phyloP scores from a whole-genome alignment of 1,284 basidiomycete genomes.

The Trametes polyzona region DNA sequence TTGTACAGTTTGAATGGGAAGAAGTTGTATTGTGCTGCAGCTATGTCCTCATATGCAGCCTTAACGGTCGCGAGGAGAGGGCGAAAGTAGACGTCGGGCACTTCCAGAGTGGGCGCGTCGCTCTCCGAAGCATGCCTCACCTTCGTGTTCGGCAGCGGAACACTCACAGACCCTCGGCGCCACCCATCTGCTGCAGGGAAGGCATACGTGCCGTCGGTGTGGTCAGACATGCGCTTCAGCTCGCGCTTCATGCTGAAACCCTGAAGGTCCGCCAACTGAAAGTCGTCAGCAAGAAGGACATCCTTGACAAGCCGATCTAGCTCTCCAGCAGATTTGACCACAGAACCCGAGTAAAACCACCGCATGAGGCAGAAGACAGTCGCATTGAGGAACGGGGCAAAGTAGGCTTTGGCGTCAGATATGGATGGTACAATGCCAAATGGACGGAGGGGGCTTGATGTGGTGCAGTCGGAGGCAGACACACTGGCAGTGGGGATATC shows the following conservation, averaged over 20 bases:
- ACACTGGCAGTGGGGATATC: background rate
- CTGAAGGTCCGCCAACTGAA: conserved; percentile 24
- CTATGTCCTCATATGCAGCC: conserved; percentile 7
- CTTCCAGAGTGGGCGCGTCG: conserved; percentile 28
- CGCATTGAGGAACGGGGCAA: conserved; percentile 35
- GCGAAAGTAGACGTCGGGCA: conserved; percentile 29
- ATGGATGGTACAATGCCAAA: background rate
- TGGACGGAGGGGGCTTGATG: background rate
- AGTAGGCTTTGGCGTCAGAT: conserved; percentile 4
- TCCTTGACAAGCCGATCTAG: conserved; percentile 35
- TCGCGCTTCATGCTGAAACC: conserved; percentile 24
- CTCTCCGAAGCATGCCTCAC: conserved; percentile 24
- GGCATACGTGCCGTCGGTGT: background rate
- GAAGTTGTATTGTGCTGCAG: background rate
- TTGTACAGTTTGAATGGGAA: conserved; percentile 6
- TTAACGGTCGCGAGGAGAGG: conserved; percentile 13
- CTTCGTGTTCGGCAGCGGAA: conserved; percentile 29
- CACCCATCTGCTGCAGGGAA: conserved; percentile 30
- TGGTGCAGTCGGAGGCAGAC: background rate
- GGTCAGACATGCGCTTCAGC: conserved; percentile 20
- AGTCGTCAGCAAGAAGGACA: conserved; percentile 33
- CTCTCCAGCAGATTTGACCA: conserved; percentile 31
- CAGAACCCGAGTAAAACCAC: conserved; percentile 36
- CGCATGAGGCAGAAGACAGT: conserved; percentile 31
- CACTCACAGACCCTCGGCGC: conserved; percentile 28